phyloP scores from a whole-genome alignment of 495 filamentous ascomycete genomes.

The Geopyxis carbonaria region DNA sequence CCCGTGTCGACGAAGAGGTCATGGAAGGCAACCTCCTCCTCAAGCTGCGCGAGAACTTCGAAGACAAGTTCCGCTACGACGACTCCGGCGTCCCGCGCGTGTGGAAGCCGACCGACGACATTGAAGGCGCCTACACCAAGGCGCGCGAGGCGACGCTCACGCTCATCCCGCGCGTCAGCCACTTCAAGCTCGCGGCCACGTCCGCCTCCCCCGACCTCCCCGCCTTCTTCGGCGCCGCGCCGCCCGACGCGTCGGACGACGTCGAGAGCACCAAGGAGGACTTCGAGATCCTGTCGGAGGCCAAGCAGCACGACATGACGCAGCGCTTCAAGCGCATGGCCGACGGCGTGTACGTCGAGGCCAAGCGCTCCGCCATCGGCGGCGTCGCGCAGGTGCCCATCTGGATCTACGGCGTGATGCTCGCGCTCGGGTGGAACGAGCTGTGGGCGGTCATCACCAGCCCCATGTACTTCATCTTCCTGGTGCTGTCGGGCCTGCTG shows the following conservation, averaged over 20 bases:
- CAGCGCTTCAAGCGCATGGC: conserved; percentile 96
- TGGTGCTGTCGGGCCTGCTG: conserved; percentile 55
- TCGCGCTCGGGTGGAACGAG: conserved; percentile 95
- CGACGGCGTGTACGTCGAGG: conserved; percentile 92
- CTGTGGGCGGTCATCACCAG: conserved; percentile 67
- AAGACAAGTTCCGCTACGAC: conserved; percentile 97
- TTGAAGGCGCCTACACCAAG: conserved; percentile 81
- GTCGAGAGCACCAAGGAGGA: conserved; percentile 88
- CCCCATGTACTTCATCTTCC: conserved; percentile 76
- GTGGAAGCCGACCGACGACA: conserved; percentile 93
- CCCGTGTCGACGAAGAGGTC: conserved; percentile 92
- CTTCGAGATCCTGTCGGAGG: conserved; percentile 78
- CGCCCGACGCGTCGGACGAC: conserved; percentile 67
- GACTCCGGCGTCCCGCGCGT: conserved; percentile 86
- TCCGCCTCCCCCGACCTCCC: conserved; percentile 60
- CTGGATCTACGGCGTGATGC: conserved; percentile 78
- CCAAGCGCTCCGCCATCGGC: conserved; percentile 88
- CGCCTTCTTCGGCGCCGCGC: conserved; percentile 64
- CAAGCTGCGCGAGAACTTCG: conserved; percentile 89
- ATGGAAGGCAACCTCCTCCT: conserved; percentile 91
- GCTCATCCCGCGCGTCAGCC: conserved; percentile 73
- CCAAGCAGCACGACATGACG: conserved; percentile 71
- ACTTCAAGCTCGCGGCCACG: conserved; percentile 57
- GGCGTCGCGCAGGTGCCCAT: conserved; percentile 86
- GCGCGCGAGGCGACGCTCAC: conserved; percentile 80